phyloP scores from a whole-genome alignment of 2,329 filamentous ascomycete species.

The Cladosporium sp. region DNA sequence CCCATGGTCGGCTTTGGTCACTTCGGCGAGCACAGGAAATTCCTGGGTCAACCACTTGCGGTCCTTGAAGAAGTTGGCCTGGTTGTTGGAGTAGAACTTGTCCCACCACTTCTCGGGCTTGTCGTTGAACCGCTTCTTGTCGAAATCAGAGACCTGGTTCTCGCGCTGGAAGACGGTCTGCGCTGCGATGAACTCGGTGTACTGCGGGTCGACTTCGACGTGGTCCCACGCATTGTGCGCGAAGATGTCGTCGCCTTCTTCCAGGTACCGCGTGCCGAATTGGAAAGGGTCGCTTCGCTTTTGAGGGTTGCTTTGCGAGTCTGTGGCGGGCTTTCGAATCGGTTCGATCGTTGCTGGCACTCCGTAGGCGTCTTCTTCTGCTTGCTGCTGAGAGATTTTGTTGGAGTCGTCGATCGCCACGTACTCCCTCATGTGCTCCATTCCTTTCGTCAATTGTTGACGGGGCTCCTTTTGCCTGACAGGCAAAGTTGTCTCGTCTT shows the following conservation, averaged over 20 bases:
- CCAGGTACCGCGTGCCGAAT: constrained; percentile 83
- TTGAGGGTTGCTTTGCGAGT: constrained; percentile 65
- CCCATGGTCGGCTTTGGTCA: constrained; percentile 66
- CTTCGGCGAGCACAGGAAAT: constrained; percentile 76
- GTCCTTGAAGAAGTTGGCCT: constrained; percentile 96
- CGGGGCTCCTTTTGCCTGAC: constrained; percentile 23
- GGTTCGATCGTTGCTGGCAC: constrained; percentile 43
- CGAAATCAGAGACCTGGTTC: constrained; percentile 84
- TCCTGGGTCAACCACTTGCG: constrained; percentile 96
- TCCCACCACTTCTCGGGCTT: constrained; percentile 98
- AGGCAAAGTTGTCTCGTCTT: background rate
- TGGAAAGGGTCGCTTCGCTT: constrained; percentile 91
- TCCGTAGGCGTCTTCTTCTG: constrained; percentile 42
- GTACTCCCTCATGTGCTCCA: constrained; percentile 47
- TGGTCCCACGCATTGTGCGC: constrained; percentile 99
- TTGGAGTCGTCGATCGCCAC: constrained; percentile 35
- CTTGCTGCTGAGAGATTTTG: constrained; percentile 23
- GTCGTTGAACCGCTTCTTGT: constrained; percentile 81
- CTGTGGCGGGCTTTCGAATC: constrained; percentile 45
- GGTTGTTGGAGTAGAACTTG: constrained; percentile 95
- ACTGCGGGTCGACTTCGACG: constrained; percentile 83
- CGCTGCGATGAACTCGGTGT: constrained; percentile 75
- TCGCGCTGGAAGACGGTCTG: constrained; percentile 82
- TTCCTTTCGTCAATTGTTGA: constrained; percentile 45
- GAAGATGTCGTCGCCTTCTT: constrained; percentile 82